Conservation (phyloP, 2,329 filamentous ascomycete genomes). For the Phialocephala subalpina region DNA sequence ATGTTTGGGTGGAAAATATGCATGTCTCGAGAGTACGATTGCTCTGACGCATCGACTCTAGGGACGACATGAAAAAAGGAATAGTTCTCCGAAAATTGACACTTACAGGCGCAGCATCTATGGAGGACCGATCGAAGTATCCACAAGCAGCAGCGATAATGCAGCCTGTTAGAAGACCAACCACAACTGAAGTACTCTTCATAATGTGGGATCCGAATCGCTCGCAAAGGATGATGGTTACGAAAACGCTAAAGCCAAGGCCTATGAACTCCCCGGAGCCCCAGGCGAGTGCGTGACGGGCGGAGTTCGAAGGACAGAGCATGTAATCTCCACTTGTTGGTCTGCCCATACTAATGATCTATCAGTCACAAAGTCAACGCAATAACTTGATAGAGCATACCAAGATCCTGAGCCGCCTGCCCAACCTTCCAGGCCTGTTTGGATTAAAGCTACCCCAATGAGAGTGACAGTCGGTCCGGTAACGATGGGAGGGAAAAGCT, state of each 20-base stretch:
- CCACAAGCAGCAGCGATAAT: conserved; percentile 80
- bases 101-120: too few species aligned
- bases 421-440: conserved; percentile 79
- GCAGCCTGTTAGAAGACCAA: conserved; percentile 51
- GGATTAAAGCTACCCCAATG: conserved; percentile 77
- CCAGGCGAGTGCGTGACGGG: conserved; percentile 80
- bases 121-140: conserved; percentile 77
- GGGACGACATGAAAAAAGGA: too few species aligned
- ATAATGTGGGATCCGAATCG: conserved; percentile 84
- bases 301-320: conserved; percentile 70
- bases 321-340: conserved; percentile 61
- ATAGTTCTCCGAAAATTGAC: too few species aligned
- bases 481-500: conserved; percentile 81
- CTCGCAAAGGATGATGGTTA: conserved; percentile 82
- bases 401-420: conserved; percentile 75
- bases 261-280: conserved; percentile 81
- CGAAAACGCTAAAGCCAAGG: conserved; percentile 81
- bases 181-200: conserved; percentile 56
- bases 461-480: conserved; percentile 76
- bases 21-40: too few species aligned
- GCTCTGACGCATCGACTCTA: too few species aligned
- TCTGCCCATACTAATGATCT: too few species aligned
- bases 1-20: too few species aligned
- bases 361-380: too few species aligned
- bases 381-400: too few species aligned